These are phyloP conservation scores for Trifolium fragiferum DNA, from an alignment of 306 rosid genomes.

Conservation along the genomic window DNA sequence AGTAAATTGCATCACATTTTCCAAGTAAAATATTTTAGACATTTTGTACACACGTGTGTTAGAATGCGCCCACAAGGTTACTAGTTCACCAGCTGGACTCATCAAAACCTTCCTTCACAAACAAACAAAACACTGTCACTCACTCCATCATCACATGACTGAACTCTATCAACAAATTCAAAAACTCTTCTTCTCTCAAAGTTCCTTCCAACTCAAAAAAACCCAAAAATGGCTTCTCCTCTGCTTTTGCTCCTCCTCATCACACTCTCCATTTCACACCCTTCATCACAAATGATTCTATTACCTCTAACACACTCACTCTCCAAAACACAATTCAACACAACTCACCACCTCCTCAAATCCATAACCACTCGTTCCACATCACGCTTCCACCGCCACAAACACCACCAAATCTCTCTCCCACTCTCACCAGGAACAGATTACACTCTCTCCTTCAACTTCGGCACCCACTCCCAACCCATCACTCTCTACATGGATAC, in stretches of 20 bases:
- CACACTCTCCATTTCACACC: conserved; percentile 37
- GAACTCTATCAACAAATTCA: neutral
- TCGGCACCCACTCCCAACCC: conserved; percentile 56
- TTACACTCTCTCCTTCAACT: conserved; percentile 73
- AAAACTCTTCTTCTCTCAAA: neutral
- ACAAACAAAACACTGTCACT: conserved; percentile 1
- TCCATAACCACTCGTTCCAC: conserved; percentile 61
- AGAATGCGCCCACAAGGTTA: neutral
- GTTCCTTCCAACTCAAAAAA: neutral
- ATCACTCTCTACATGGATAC: conserved; percentile 90
- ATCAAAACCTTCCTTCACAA: neutral
- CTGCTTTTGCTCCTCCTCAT: conserved; percentile 44
- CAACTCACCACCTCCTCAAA: conserved; percentile 72
- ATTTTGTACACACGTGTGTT: neutral
- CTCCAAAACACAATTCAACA: conserved; percentile 60
- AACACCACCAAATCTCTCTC: conserved; percentile 60
- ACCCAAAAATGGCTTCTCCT: conserved; percentile 53
- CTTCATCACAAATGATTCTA: conserved; percentile 46
- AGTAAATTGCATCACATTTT: too few relatives aligned
- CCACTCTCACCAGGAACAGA: conserved; percentile 85
- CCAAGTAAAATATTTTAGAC: neutral
- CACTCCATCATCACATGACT: neutral
- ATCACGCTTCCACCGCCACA: conserved; percentile 61
- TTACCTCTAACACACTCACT: conserved; percentile 72
- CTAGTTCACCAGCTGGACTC: neutral